Evolutionary conservation across 345 rosid species (phyloP).

Genomic region (Bruguiera sexangula): DNA sequence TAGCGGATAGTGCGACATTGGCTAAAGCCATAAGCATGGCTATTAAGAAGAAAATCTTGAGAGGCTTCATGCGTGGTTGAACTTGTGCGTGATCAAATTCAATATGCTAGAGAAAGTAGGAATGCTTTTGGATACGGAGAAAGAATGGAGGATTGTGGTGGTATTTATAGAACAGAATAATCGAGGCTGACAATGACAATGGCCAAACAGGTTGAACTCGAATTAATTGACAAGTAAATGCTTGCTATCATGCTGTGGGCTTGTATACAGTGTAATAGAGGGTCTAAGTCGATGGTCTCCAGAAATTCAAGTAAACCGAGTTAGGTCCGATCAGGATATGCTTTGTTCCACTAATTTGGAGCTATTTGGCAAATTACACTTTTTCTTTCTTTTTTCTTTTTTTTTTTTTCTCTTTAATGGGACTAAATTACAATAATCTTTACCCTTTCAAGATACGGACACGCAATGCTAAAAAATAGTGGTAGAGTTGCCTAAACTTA

Average conservation of each 20-base stretch:
- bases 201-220: neutral
- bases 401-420: too few species aligned
- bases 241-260: neutral
- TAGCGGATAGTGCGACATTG: constrained; percentile 3
- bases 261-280: constrained; percentile 16
- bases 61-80: constrained; percentile 12
- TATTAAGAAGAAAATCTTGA: constrained; percentile 2
- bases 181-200: too few species aligned
- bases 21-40: constrained; percentile 12
- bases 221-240: too few species aligned
- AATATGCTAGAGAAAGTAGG: neutral
- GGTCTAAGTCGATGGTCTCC: constrained; percentile 22
- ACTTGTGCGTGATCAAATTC: neutral
- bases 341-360: too few species aligned
- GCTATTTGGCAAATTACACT: too few species aligned
- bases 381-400: too few species aligned
- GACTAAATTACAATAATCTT: too few species aligned
- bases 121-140: neutral
- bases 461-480: too few species aligned
- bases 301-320: constrained; percentile 12
- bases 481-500: too few species aligned
- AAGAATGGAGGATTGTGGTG: neutral
- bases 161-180: constrained; percentile 17
- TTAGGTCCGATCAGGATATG: constrained; percentile 6
- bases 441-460: too few species aligned